Evolutionary conservation across 257 asterid species (phyloP), one percentile per base, ranked within the genome.

Genomic region (Marsdenia floribunda): DNA sequence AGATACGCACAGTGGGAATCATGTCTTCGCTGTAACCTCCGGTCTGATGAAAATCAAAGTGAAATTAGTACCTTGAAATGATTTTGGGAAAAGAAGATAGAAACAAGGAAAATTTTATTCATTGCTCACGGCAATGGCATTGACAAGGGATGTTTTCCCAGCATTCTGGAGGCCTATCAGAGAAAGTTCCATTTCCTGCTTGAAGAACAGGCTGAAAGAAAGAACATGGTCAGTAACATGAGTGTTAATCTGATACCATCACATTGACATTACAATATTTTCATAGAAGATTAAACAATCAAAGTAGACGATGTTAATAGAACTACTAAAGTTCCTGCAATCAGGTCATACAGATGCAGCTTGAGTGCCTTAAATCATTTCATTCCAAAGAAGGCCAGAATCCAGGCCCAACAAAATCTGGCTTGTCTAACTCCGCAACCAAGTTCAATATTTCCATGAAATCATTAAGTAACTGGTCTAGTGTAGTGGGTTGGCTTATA

Each of bases 171-270:
- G 96, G 52, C 98, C 98, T 12, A 93, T 85, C 26, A 93, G 93
- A 9, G 98, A 91, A 68, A 93, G 92, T 77, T 93, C 98, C 98
- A 93, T 93, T 82, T 93, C 98, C 83, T 93, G 98, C 85, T 93
- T 93, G 83, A 89, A 93, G 90, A 93, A 93, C 58, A 92, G 83
- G 82, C 97, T 90, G 92, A 66, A 29, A 75, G 6, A 53, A 60
- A 54, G 81, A 61, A 12, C 14, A 73, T 9, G 2, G 80, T 77
- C 53, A 77, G 75, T 80, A 67, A 78, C 54, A 57, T n/a, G 22
- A 38, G 47, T 37, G 42, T 29, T 53, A 42, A 65, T 19, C 29
- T 33, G 10, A 26, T 72, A 53, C 5, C 10, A 18, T 55, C 6
- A 37, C 14, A 21, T 7, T 15, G 61, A 44, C 15, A 13, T 4